Evolutionary conservation across 2,329 filamentous ascomycete species (phyloP).

Genomic region (Sclerotinia trifoliorum): DNA sequence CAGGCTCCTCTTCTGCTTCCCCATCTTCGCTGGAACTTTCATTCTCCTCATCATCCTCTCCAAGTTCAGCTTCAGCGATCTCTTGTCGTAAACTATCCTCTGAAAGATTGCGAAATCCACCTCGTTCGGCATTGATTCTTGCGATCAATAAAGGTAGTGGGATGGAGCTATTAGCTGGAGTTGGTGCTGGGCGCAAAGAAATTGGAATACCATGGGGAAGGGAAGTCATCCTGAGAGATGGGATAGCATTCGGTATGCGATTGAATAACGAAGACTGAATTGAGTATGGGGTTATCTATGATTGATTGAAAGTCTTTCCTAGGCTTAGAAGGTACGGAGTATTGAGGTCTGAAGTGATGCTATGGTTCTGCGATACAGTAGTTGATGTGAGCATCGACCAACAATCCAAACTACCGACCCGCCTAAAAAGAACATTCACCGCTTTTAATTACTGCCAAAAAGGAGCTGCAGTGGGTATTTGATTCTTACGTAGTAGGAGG

Average conservation of each 20-base stretch:
- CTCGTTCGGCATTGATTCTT: slow-evolving; percentile 75
- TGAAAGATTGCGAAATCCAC: slow-evolving; percentile 77
- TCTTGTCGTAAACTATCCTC: slow-evolving; percentile 71
- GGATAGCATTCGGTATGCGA: not conserved
- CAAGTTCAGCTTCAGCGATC: slow-evolving; percentile 49
- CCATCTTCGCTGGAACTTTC: slow-evolving; percentile 50
- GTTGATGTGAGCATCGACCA: not conserved
- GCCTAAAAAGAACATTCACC: not conserved
- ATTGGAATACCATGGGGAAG: slow-evolving; percentile 50
- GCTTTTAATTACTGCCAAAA: not conserved
- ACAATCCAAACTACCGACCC: not conserved
- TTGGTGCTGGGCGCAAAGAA: slow-evolving; percentile 63
- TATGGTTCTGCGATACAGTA: not conserved
- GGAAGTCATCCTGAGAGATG: slow-evolving; percentile 29
- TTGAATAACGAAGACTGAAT: not conserved
- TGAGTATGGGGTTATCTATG: not conserved
- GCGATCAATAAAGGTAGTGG: slow-evolving; percentile 72
- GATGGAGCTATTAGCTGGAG: slow-evolving; percentile 52
- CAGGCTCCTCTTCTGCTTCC: slow-evolving; percentile 47
- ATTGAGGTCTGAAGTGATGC: not conserved
- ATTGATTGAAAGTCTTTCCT: not conserved
- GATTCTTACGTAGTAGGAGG: too few species aligned
- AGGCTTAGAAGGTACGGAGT: not conserved
- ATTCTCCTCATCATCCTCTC: slow-evolving; percentile 36
- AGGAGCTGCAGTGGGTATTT: not conserved